phyloP scores from a whole-genome alignment of 2,329 filamentous ascomycete genomes.

The Neonectria ditissima region DNA sequence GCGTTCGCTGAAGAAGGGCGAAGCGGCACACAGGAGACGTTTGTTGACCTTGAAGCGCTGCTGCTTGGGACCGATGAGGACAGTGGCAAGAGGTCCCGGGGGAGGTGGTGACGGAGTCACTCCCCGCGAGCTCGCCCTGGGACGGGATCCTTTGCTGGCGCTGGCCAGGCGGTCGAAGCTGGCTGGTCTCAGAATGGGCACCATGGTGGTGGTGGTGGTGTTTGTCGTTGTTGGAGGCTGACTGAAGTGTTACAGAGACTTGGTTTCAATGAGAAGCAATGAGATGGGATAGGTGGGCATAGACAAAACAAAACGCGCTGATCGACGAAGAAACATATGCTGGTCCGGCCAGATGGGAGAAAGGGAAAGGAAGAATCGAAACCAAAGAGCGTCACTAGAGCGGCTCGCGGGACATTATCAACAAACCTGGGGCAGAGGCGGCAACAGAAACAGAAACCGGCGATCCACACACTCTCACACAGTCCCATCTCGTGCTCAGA shows the following conservation, averaged over 20 bases:
- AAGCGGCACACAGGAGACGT: conserved; percentile 59
- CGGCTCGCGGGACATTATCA: conserved; percentile 41
- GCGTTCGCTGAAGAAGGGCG: conserved; percentile 61
- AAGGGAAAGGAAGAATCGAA: conserved; percentile 36
- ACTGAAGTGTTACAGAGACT: background rate
- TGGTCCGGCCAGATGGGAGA: conserved; percentile 41
- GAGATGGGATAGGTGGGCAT: background rate
- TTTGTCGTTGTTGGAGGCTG: conserved; percentile 9
- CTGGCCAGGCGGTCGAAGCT: conserved; percentile 40
- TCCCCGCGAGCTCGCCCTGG: conserved; percentile 38
- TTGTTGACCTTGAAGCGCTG: conserved; percentile 57
- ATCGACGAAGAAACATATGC: conserved; percentile 28
- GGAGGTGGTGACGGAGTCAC: conserved; percentile 37
- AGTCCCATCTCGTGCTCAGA: conserved; percentile 38
- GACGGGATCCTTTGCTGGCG: conserved; percentile 23
- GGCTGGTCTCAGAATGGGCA: conserved; percentile 40
- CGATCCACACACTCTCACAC: conserved; percentile 35
- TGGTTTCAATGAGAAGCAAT: background rate
- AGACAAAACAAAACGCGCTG: conserved; percentile 26
- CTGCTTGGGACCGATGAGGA: conserved; percentile 58
- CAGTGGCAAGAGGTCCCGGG: conserved; percentile 47
- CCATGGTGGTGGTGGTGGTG: conserved; percentile 34
- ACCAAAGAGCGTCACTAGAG: conserved; percentile 39
- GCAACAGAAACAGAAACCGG: conserved; percentile 28
- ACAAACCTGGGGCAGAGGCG: conserved; percentile 24